Evolutionary conservation across 768 basidiomycete species (phyloP), one percentile per base, ranked within the genome.

Genomic region (Lactarius sanguifluus): DNA sequence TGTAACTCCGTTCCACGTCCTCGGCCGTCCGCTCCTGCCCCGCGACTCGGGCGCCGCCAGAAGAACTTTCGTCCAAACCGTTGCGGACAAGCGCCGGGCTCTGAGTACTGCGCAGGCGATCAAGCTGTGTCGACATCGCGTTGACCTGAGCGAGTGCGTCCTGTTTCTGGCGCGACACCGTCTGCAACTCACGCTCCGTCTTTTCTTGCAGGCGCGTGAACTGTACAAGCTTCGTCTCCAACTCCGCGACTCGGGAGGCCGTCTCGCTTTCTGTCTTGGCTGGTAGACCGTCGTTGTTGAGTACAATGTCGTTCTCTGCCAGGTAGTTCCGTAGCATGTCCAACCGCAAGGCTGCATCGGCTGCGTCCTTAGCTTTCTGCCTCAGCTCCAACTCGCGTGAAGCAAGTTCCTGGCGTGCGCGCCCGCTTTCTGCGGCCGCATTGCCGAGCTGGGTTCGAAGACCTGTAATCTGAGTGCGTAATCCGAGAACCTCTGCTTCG

Each of bases 291-390:
- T 88, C 90, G 23, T 93, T 92, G 62, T 91, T 89, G 23, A 90
- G 79, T 32, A 82, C 82, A 61, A 98, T 84, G 18, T 95, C 96
- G 73, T 91, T 88, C 73, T 98, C 97, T 25, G 88, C 86, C 57
- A 98, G 83, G 73, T 98, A 88, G 73, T 86, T 90, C 56, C 94
- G 87, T 65, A 98, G 80, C 80, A 92, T 89, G 30, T 81, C 84
- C 70, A 92, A 79, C 66, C 92, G 90, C 67, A 94, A 79, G 65
- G 84, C 86, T 1, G 87, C 79, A 66, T 94, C 91, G 0, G 88
- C 80, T 0, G 85, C 81, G 57, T 89, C 85, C 73, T 87, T 87
- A 38, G 81, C 71, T 71, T 85, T 86, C 61, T 90, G 88, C 47
- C 77, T 81, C 43, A 92, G 77, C 60, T 86, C 83, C 9, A 79